Conservation (phyloP, 192 early-diverging fungal species). For the Rhizophagus sp. region DNA sequence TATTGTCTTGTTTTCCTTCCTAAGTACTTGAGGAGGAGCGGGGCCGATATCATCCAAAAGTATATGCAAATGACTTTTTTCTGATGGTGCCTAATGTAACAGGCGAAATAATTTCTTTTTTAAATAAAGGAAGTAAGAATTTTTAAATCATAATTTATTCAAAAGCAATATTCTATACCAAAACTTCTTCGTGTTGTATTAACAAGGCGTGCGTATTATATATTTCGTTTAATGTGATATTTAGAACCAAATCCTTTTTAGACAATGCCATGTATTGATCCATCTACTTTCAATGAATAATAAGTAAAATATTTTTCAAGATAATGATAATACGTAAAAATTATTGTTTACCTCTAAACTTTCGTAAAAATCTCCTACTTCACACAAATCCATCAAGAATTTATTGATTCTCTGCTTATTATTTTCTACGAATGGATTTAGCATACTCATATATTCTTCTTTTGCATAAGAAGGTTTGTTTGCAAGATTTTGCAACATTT, state of each 20-base stretch:
- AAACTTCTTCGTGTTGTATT: constrained; percentile 75
- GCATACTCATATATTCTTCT: constrained; percentile 87
- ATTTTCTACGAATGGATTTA: constrained; percentile 87
- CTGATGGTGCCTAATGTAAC: constrained; percentile 56
- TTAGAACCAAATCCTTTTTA: constrained; percentile 85
- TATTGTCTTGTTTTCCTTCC: constrained; percentile 76
- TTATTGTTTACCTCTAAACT: constrained; percentile 64
- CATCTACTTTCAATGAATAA: constrained; percentile 56
- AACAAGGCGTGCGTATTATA: constrained; percentile 89
- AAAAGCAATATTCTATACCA: constrained; percentile 37
- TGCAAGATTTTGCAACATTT: constrained; percentile 92
- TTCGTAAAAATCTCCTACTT: constrained; percentile 95
- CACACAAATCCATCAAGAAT: constrained; percentile 91
- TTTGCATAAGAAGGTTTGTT: constrained; percentile 92
- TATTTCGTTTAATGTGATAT: constrained; percentile 94
- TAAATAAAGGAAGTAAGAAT: not conserved
- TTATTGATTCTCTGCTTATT: constrained; percentile 83
- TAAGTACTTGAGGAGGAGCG: constrained; percentile 73
- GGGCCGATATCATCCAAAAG: constrained; percentile 78
- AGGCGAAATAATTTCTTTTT: not conserved
- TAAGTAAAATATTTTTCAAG: not conserved
- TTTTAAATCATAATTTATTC: not conserved
- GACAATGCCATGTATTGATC: constrained; percentile 96
- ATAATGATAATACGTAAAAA: not conserved
- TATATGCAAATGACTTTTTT: constrained; percentile 79